Evolutionary conservation across 202 grass and related monocot species (phyloP).

Genomic region (Setaria viridis): DNA sequence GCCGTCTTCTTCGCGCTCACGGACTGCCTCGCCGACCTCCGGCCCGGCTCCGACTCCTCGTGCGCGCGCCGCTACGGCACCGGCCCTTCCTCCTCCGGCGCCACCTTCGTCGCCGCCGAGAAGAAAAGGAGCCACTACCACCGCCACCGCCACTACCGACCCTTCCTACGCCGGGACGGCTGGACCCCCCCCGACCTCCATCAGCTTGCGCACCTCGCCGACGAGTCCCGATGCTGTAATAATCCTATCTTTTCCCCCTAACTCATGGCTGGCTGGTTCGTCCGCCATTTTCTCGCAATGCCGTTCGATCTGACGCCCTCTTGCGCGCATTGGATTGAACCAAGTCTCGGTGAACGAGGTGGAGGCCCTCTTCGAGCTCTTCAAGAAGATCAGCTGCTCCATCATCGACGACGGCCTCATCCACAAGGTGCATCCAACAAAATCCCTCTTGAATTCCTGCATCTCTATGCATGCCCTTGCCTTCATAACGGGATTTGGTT

Average conservation of each 20-base stretch:
- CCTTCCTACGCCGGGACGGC: slow-evolving; percentile 25
- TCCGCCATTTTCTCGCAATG: slow-evolving; percentile 11
- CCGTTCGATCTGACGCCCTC: slow-evolving; percentile 6
- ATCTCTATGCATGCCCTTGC: slow-evolving; percentile 19
- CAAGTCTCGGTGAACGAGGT: slow-evolving; percentile 78
- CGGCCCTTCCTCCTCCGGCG: slow-evolving; percentile 16
- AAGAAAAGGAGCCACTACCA: neutral
- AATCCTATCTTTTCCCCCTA: neutral
- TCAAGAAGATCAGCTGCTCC: slow-evolving; percentile 81
- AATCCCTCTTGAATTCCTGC: neutral
- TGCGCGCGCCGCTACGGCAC: neutral
- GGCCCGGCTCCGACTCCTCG: slow-evolving; percentile 9
- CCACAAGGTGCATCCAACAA: slow-evolving; percentile 56
- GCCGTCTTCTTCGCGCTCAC: slow-evolving; percentile 57
- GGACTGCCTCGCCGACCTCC: slow-evolving; percentile 58
- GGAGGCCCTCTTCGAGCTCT: slow-evolving; percentile 79
- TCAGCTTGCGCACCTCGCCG: slow-evolving; percentile 61
- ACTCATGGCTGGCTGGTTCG: neutral
- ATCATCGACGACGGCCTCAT: slow-evolving; percentile 80
- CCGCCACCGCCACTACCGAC: neutral
- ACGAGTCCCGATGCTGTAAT: slow-evolving; percentile 71
- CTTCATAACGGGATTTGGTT: neutral
- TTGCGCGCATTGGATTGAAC: neutral
- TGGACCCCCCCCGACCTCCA: slow-evolving; percentile 17
- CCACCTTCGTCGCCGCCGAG: neutral